A percentile compares a stretch with the other conserved stretches of the same genome.
Conservation (phyloP, 1,284 basidiomycete genomes). For the Puccinia novopanici region DNA sequence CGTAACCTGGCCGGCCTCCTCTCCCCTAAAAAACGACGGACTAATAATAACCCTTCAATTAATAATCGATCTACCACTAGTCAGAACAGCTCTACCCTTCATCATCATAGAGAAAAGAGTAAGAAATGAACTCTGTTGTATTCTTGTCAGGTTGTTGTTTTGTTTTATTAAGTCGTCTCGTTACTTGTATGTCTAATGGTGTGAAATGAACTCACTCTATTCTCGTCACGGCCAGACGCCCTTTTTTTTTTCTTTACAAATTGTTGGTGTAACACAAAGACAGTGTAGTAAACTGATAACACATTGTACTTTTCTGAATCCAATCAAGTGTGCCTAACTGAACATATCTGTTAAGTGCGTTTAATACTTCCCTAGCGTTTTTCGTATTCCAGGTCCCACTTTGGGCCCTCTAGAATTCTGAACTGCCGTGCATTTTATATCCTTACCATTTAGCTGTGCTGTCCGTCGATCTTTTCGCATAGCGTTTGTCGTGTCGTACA, state of each 20-base stretch:
- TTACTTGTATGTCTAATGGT: constrained; percentile 17
- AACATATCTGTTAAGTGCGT: neutral
- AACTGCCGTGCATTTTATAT: too few species aligned
- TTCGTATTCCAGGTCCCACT: neutral
- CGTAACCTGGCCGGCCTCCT: constrained; percentile 29
- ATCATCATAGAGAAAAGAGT: constrained; percentile 33
- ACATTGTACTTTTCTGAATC: neutral
- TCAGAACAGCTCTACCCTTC: constrained; percentile 4
- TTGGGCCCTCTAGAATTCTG: neutral
- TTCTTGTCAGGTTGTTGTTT: constrained; percentile 16
- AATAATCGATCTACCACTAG: constrained; percentile 9
- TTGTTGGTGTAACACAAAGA: constrained; percentile 11
- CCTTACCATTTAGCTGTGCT: too few species aligned
- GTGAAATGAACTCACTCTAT: constrained; percentile 1
- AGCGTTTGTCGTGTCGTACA: too few species aligned
- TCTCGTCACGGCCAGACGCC: neutral
- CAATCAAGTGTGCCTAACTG: neutral
- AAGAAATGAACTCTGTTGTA: neutral
- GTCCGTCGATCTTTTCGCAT: too few species aligned
- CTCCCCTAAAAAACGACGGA: constrained; percentile 34
- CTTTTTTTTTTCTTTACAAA: neutral
- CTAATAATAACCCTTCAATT: constrained; percentile 13
- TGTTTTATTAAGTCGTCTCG: constrained; percentile 4
- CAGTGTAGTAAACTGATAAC: neutral
- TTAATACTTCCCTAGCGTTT: neutral